Evolutionary conservation across 306 rosid species (phyloP).

Genomic region (Boehmeria nivea): DNA sequence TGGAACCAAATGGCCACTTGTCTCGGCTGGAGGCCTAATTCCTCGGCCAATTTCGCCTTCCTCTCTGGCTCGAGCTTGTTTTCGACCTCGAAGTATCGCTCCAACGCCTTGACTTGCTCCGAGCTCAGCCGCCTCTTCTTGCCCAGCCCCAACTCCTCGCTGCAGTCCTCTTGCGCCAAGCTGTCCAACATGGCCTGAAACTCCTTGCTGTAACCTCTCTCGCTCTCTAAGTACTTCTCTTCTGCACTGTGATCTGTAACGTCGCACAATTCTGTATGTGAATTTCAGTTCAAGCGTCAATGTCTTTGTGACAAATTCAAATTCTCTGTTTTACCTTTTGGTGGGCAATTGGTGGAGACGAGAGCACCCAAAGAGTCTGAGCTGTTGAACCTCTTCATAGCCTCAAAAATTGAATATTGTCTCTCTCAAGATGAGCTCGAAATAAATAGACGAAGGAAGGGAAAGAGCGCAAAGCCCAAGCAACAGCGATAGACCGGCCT

Average conservation of each 20-base stretch:
- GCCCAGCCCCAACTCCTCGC: slow-evolving; percentile 35
- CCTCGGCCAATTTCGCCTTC: slow-evolving; percentile 55
- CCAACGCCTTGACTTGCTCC: slow-evolving; percentile 65
- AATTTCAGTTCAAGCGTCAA: too few species aligned
- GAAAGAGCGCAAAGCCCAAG: too few species aligned
- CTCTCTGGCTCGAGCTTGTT: slow-evolving; percentile 74
- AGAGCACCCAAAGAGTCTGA: slow-evolving; percentile 34
- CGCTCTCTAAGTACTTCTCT: slow-evolving; percentile 11
- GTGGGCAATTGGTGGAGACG: slow-evolving; percentile 38
- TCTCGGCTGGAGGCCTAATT: slow-evolving; percentile 61
- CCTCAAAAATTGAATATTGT: slow-evolving; percentile 3
- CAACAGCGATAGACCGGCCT: slow-evolving; percentile 13
- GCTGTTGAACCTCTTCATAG: slow-evolving; percentile 47
- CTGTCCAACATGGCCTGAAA: slow-evolving; percentile 68
- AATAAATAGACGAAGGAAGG: too few species aligned
- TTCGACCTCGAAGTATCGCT: slow-evolving; percentile 58
- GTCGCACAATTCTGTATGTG: background rate
- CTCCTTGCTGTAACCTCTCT: slow-evolving; percentile 51
- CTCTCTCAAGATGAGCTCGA: too few species aligned
- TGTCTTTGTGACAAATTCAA: too few species aligned
- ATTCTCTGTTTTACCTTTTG: slow-evolving; percentile 39
- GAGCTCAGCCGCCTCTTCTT: slow-evolving; percentile 54
- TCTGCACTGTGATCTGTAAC: slow-evolving; percentile 19
- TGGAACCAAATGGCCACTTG: slow-evolving; percentile 90
- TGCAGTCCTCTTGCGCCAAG: slow-evolving; percentile 55